A percentile compares a stretch with the other conserved stretches of the same genome.
These are phyloP conservation scores for Fraxinus platypoda DNA, from an alignment of 305 asterid species.

Conservation along the genomic window DNA sequence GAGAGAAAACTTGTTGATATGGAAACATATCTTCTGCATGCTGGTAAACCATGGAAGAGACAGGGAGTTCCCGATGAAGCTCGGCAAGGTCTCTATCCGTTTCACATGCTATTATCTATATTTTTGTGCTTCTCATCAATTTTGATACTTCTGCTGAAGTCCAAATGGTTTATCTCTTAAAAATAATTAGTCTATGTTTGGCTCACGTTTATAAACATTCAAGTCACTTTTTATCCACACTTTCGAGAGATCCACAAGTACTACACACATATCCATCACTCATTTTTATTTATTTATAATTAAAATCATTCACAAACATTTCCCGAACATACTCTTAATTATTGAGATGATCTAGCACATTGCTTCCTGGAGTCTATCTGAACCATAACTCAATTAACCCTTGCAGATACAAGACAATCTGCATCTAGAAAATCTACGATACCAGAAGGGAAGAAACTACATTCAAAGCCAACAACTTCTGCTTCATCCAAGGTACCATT, in stretches of 20 bases:
- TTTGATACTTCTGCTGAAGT: neutral
- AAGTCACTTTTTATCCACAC: no score
- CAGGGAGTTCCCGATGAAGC: conserved; percentile 43
- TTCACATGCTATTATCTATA: neutral
- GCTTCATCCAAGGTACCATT: conserved; percentile 57
- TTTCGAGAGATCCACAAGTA: no score
- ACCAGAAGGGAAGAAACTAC: conserved; percentile 40
- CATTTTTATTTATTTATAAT: no score
- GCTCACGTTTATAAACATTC: neutral
- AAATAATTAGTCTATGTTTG: neutral
- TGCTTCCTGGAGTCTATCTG: neutral
- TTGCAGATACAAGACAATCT: conserved; percentile 53
- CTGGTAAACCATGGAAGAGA: conserved; percentile 92
- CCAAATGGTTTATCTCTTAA: neutral
- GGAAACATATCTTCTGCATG: conserved; percentile 70
- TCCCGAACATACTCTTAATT: neutral
- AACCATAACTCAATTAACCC: neutral
- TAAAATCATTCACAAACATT: neutral
- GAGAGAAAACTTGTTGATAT: conserved; percentile 71
- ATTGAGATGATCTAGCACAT: neutral
- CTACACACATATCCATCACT: neutral
- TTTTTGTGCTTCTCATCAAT: neutral
- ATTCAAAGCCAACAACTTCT: conserved; percentile 36
- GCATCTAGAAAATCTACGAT: conserved; percentile 41
- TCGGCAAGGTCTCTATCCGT: conserved; percentile 44